These are phyloP conservation scores for Lactifluus hygrophoroides DNA, from an alignment of 768 basidiomycete species.

Conservation along the genomic window DNA sequence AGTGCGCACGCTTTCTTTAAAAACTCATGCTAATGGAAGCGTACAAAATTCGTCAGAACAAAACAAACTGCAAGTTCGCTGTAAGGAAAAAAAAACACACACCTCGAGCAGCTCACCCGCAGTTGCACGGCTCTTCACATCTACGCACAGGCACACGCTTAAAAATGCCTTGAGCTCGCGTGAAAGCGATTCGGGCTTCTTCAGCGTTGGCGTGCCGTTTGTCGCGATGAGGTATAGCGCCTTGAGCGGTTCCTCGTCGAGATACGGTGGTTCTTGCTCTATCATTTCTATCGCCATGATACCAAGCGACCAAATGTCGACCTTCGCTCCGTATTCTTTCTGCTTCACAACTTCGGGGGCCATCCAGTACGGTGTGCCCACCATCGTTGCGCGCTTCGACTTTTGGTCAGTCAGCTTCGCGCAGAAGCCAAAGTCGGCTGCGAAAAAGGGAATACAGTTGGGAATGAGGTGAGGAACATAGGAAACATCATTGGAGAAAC, in stretches of 20 bases:
- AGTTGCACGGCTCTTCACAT: slow-evolving; percentile 88
- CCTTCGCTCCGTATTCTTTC: slow-evolving; percentile 94
- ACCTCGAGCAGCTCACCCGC: slow-evolving; percentile 81
- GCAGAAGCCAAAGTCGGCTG: slow-evolving; percentile 96
- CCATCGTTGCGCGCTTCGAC: slow-evolving; percentile 97
- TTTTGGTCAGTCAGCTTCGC: slow-evolving; percentile 95
- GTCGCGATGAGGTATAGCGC: slow-evolving; percentile 95
- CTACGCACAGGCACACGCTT: slow-evolving; percentile 96
- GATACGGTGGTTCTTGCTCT: slow-evolving; percentile 92
- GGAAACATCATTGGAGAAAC: slow-evolving; percentile 28
- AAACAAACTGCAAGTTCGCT: slow-evolving; percentile 9
- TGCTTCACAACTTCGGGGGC: slow-evolving; percentile 98
- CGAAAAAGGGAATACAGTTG: not conserved
- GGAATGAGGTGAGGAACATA: not conserved
- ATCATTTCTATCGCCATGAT: slow-evolving; percentile 99
- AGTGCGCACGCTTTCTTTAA: slow-evolving; percentile 80
- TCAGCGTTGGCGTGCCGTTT: slow-evolving; percentile 95
- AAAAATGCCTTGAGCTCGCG: slow-evolving; percentile 92
- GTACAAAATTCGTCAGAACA: slow-evolving; percentile 14
- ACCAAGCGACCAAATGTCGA: slow-evolving; percentile 94
- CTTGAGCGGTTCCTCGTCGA: slow-evolving; percentile 92
- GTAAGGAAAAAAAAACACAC: slow-evolving; percentile 25
- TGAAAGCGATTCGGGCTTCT: slow-evolving; percentile 89
- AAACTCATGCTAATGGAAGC: slow-evolving; percentile 73
- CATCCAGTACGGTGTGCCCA: slow-evolving; percentile 98